Evolutionary conservation across 176 grass and related monocot genomes (phyloP), one percentile per base, ranked within the genome.

Genomic region (Eremochloa ophiuroides): DNA sequence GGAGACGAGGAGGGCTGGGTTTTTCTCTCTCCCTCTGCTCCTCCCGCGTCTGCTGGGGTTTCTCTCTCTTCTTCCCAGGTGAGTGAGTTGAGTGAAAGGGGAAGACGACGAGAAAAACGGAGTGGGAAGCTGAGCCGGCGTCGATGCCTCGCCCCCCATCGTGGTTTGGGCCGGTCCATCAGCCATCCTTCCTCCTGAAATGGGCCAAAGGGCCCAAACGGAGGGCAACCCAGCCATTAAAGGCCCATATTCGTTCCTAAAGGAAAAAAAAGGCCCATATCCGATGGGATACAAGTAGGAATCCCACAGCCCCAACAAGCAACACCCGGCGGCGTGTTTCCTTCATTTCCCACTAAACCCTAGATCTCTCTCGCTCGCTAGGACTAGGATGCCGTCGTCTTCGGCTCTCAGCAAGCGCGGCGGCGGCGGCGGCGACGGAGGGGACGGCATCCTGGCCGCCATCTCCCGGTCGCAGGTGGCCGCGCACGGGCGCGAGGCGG

Each of bases 401-500:
- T 84, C 75, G 20, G 62, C 74, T 20, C 63, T 86, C 6, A 69
- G 84, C 78, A 90, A 80, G 70, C 77, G 86, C 29, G 53, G 53
- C 46, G 5, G 40, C 40, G 10, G 47, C 15, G 62, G 22, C 26
- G 73, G 44, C 20, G 71, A 75, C 28, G 80, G 86, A 4, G 82
- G 80, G 39, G 91, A 83, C 22, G 87, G 90, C 68, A 15, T 90
- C 28, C 79, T 98, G 6, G 70, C 92, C 14, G 78, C 87, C 35
- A 72, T 98, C 87, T 91, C 92, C 40, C 70, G 83, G 43, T 92
- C 86, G 17, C 25, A 60, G 10, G 71, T 89, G 77, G 87, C 85
- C 53, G 76, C 71, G 44, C 78, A 83, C 37, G 91, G 92, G 10
- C 85, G 78, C 26, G 76, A 85, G 22, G 92, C 88, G 0, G 87